Base-by-base conservation (phyloP, 2,329 filamentous ascomycete species). In the Orbilia brochopaga region DNA sequence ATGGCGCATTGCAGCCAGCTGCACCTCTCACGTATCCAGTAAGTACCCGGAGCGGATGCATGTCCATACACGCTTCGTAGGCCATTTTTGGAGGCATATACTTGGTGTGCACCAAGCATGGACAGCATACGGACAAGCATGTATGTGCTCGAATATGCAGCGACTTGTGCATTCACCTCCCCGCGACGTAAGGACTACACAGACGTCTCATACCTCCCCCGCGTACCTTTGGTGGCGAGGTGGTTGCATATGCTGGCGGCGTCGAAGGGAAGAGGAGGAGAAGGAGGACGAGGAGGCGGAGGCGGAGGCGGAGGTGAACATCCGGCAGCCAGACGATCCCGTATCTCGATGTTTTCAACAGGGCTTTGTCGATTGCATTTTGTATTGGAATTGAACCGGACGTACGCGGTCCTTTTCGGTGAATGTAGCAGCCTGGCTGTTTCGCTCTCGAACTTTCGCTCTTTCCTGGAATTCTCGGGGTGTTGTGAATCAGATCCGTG, bases 381-480 rank as follows among this genome's bases (percentile, higher is more conserved):
- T 48, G 44, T 17, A 48, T 48, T 13, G 17, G 40, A 17, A 17
- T 44, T 17, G 40, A 44, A 44, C 17, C 40, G 40, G 40, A 48
- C 44, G 27, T 32, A 8, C 8, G 27, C 27, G 27, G 27, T 32
- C 27, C 27, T 8, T n/a, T 19, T 42, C n/a, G 37, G 17, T 23
- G 44, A 48, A 48, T 48, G 44, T 21, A 19, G 44, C 44, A 48
- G 44, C 44, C 44, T 48, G 44, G n/a, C 44, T 19, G 44, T 48
- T 23, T 48, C 44, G 44, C n/a, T 48, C 19, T 48, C 19, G 44
- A 48, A 6, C 44, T 30, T 51, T 60, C 17, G 32, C 56, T 60
- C 32, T 53, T 30, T 61, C 57, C 57, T 40, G 48, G 57, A 53
- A 53, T 61, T 42, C 57, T 53, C 50, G 57, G 57, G 37, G 46